These are phyloP conservation scores for Aspergillus cejpii DNA, from an alignment of 2,329 filamentous ascomycete species.

Conservation along the genomic window DNA sequence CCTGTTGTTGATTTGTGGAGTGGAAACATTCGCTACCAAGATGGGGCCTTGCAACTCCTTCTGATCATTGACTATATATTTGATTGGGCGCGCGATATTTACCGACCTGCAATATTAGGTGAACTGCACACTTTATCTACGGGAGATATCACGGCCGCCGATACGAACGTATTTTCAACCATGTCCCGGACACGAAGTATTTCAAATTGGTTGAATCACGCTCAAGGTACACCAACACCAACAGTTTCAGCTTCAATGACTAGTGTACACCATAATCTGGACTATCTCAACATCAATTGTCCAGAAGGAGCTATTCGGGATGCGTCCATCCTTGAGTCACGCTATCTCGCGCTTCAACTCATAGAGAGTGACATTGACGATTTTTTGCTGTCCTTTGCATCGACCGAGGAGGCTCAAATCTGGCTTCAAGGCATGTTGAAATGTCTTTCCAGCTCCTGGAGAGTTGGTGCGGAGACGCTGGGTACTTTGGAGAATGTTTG, in stretches of 20 bases:
- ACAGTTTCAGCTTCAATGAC: not conserved
- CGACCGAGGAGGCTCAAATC: not conserved
- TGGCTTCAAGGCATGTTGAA: not conserved
- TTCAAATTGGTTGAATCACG: not conserved
- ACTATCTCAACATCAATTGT: slow-evolving; percentile 2
- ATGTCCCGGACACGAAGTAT: not conserved
- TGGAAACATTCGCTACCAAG: slow-evolving; percentile 16
- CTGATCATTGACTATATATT: slow-evolving; percentile 28
- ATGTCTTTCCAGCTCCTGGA: slow-evolving; percentile 1
- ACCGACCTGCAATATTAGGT: slow-evolving; percentile 23
- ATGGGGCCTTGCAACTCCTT: slow-evolving; percentile 24
- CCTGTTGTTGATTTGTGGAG: slow-evolving; percentile 19
- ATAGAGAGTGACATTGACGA: slow-evolving; percentile 4
- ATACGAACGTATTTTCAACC: slow-evolving; percentile 2
- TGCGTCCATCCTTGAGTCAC: slow-evolving; percentile 5
- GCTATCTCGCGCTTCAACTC: slow-evolving; percentile 6
- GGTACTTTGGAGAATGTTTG: slow-evolving; percentile 1
- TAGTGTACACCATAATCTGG: not conserved
- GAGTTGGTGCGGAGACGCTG: not conserved
- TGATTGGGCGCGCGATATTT: slow-evolving; percentile 29
- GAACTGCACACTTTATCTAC: slow-evolving; percentile 6
- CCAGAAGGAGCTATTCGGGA: slow-evolving; percentile 7
- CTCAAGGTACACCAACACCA: not conserved
- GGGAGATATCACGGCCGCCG: slow-evolving; percentile 1
- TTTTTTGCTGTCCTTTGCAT: slow-evolving; percentile 8